These are phyloP conservation scores for Penicillium sp. DNA, from an alignment of 2,329 filamentous ascomycete genomes.

Conservation along the genomic window DNA sequence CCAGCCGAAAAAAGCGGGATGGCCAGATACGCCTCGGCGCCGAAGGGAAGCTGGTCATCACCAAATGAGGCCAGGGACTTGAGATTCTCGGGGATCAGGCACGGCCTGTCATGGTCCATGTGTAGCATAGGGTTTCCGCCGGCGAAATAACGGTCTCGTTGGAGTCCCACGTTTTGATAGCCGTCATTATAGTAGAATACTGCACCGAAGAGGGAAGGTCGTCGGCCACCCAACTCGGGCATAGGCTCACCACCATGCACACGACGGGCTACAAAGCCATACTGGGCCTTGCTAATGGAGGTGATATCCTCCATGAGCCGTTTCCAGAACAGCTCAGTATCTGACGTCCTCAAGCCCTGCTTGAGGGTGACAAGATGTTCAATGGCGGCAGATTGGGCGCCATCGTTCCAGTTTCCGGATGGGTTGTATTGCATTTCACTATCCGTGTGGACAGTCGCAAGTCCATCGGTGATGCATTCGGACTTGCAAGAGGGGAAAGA, in stretches of 20 bases:
- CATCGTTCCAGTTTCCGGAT: conserved; percentile 41
- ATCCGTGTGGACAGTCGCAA: conserved; percentile 26
- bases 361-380: conserved; percentile 66
- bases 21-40: conserved; percentile 69
- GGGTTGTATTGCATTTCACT: conserved; percentile 29
- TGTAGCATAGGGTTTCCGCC: conserved; percentile 68
- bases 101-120: conserved; percentile 74
- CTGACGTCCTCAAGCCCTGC: conserved; percentile 54
- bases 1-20: conserved; percentile 67
- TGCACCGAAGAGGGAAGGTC: conserved; percentile 66
- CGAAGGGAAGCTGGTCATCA: conserved; percentile 60
- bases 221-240: conserved; percentile 63
- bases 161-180: conserved; percentile 54
- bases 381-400: conserved; percentile 63
- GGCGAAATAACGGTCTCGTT: conserved; percentile 66
- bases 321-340: conserved; percentile 66
- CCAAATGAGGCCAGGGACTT: conserved; percentile 65
- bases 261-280: conserved; percentile 69
- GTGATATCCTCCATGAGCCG: conserved; percentile 67
- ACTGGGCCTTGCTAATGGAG: conserved; percentile 66
- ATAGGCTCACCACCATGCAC: conserved; percentile 65
- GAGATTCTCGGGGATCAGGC: conserved; percentile 67
- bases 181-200: conserved; percentile 70
- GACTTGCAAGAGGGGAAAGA: conserved; percentile 38
- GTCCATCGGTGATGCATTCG: conserved; percentile 31